A percentile compares a stretch with the other conserved stretches of the same genome.
phyloP scores from a whole-genome alignment of 1,139 yeast genomes.

The Hemisphaericaspora subhashii region DNA sequence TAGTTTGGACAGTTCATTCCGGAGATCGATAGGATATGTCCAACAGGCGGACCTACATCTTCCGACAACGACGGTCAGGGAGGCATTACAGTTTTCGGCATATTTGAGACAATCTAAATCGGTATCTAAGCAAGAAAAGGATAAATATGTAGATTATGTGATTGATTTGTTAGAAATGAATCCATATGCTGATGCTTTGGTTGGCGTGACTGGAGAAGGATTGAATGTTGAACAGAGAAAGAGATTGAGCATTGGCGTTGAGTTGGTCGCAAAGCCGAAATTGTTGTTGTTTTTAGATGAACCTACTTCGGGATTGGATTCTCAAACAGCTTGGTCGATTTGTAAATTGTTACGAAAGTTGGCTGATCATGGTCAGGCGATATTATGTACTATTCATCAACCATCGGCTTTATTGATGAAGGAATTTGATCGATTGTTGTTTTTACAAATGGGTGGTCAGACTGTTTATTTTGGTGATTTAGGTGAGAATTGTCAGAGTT shows the following conservation, averaged over 20 bases:
- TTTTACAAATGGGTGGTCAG: slow-evolving; percentile 49
- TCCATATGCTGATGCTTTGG: slow-evolving; percentile 37
- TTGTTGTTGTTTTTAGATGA: slow-evolving; percentile 38
- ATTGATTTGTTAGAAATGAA: slow-evolving; percentile 30
- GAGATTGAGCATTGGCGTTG: slow-evolving; percentile 41
- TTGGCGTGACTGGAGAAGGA: slow-evolving; percentile 45
- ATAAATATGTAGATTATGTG: slow-evolving; percentile 35
- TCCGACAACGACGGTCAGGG: slow-evolving; percentile 38
- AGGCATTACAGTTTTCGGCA: slow-evolving; percentile 37
- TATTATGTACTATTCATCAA: slow-evolving; percentile 45
- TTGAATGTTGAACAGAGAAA: slow-evolving; percentile 41
- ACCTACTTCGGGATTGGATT: slow-evolving; percentile 43
- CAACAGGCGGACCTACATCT: slow-evolving; percentile 44
- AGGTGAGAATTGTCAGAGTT: slow-evolving; percentile 50
- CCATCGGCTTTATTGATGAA: slow-evolving; percentile 40
- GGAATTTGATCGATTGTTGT: slow-evolving; percentile 37
- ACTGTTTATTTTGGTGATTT: slow-evolving; percentile 70
- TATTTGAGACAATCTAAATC: slow-evolving; percentile 35
- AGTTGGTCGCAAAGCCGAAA: slow-evolving; percentile 41
- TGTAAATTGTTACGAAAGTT: slow-evolving; percentile 43
- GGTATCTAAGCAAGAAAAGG: slow-evolving; percentile 31
- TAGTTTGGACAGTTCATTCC: slow-evolving; percentile 32
- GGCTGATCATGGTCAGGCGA: slow-evolving; percentile 45
- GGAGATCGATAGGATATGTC: slow-evolving; percentile 42
- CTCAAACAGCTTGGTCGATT: slow-evolving; percentile 48